Evolutionary conservation across 805 yeast species (phyloP), one percentile per base, ranked within the genome.

Genomic region (Candida argentea): DNA sequence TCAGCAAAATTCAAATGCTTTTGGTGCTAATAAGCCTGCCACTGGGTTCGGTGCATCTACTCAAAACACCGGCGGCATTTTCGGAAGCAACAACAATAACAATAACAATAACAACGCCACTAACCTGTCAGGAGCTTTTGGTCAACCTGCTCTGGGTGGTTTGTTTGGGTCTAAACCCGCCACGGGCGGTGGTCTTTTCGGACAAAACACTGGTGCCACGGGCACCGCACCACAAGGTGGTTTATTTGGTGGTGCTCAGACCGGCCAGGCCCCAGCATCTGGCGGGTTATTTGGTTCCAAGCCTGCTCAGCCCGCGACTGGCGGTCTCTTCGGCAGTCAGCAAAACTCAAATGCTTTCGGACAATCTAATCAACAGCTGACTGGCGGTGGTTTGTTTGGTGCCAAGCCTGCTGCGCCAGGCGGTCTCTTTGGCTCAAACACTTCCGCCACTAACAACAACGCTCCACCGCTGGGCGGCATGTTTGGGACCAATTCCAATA

Each of bases 141-240:
- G n/a, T n/a, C n/a, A n/a, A n/a, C n/a, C n/a, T n/a, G n/a, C n/a
- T n/a, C 8, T 16, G 25, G 24, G 21, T 32, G 28, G 20, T 7
- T 18, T 43, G 17, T 57, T 57, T 38, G 62, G 64, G 6, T 44
- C 44, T 14, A 49, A 37, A 27, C 46, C 40, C 22, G 34, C 30
- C 24, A 23, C 28, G 15, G 26, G 20, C 14, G 26, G 16, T 7
- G 53, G 50, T 3, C 25, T 43, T 2, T 46, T 46, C 30, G 52
- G 54, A 6, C 30, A 31, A 14, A 32, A 29, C 20, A 31, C 29
- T 54, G 47, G 32, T 38, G 42, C 20, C 24, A 22, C 57, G 15
- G 44, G 59, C 16, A 69, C 70, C 21, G n/a, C n/a, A n/a, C n/a
- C n/a, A n/a, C n/a, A n/a, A n/a, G 73, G 67, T 26, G 52, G 67